phyloP scores from a whole-genome alignment of 2,329 filamentous ascomycete genomes.

The Penicillium sp. region DNA sequence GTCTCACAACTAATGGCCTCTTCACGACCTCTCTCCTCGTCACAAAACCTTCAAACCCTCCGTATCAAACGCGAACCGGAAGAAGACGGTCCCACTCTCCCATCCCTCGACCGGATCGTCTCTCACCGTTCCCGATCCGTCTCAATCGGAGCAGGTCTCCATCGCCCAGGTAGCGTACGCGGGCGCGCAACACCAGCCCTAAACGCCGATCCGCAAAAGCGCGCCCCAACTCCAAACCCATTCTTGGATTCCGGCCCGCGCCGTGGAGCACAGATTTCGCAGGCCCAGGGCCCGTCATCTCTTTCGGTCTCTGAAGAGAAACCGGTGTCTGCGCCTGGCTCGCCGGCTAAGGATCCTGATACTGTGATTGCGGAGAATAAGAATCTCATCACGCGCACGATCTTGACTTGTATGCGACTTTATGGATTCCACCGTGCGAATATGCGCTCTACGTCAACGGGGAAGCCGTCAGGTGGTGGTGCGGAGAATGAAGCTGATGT shows the following conservation, averaged over 20 bases:
- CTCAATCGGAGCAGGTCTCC: conserved; percentile 32
- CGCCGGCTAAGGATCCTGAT: conserved; percentile 30
- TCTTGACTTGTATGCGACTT: conserved; percentile 46
- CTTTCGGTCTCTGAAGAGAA: conserved; percentile 19
- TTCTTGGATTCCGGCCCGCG: conserved; percentile 23
- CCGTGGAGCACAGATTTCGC: conserved; percentile 10
- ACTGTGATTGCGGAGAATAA: conserved; percentile 41
- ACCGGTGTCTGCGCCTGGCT: conserved; percentile 14
- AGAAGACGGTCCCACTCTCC: conserved; percentile 27
- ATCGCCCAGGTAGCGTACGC: conserved; percentile 22
- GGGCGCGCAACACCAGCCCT: conserved; percentile 12
- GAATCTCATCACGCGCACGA: conserved; percentile 43
- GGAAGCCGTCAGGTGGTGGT: conserved; percentile 10
- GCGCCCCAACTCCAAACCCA: conserved; percentile 27
- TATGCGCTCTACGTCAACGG: conserved; percentile 21
- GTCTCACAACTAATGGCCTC: conserved; percentile 44
- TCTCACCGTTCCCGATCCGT: conserved; percentile 36
- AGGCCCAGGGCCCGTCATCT: conserved; percentile 15
- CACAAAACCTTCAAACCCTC: conserved; percentile 32
- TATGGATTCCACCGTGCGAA: conserved; percentile 43
- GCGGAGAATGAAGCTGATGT: conserved; percentile 16
- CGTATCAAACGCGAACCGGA: conserved; percentile 41
- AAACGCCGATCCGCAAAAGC: conserved; percentile 24
- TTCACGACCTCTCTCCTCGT: conserved; percentile 29
- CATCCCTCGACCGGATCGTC: conserved; percentile 30